These are phyloP conservation scores for Lachnellula suecica DNA, from an alignment of 2,329 filamentous ascomycete genomes.

Conservation along the genomic window DNA sequence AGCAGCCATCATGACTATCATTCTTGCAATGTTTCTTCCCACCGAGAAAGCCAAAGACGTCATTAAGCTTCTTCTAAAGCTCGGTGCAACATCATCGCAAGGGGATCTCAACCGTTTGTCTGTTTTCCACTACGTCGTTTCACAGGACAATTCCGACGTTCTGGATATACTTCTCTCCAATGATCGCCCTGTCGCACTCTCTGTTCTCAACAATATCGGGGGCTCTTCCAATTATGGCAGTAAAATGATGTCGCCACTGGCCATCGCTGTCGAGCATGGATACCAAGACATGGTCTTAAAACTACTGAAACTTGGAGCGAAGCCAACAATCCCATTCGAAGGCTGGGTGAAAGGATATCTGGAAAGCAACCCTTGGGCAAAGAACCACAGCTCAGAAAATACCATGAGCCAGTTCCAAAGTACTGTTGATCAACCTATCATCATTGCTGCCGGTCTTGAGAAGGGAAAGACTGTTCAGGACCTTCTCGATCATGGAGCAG, in stretches of 20 bases:
- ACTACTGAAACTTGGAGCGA: slow-evolving; percentile 63
- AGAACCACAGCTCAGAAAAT: slow-evolving; percentile 41
- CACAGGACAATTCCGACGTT: slow-evolving; percentile 46
- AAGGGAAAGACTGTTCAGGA: slow-evolving; percentile 44
- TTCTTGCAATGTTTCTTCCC: slow-evolving; percentile 66
- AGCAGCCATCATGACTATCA: slow-evolving; percentile 66
- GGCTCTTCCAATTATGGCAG: slow-evolving; percentile 39
- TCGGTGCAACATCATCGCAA: slow-evolving; percentile 73
- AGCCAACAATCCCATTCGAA: slow-evolving; percentile 59
- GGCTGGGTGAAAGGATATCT: slow-evolving; percentile 60
- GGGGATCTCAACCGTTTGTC: slow-evolving; percentile 66
- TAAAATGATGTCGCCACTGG: slow-evolving; percentile 49
- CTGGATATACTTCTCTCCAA: slow-evolving; percentile 51
- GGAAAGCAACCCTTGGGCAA: slow-evolving; percentile 37
- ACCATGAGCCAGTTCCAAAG: slow-evolving; percentile 50
- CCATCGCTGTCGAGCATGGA: slow-evolving; percentile 54
- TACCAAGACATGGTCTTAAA: slow-evolving; percentile 54
- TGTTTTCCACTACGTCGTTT: slow-evolving; percentile 63
- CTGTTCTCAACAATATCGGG: slow-evolving; percentile 65
- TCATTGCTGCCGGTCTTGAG: slow-evolving; percentile 55
- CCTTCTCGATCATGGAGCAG: slow-evolving; percentile 62
- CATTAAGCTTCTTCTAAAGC: slow-evolving; percentile 60
- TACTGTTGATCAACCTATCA: slow-evolving; percentile 61
- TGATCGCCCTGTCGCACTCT: slow-evolving; percentile 60
- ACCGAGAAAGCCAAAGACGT: slow-evolving; percentile 63